These are phyloP conservation scores for Ophiostoma populinum DNA, from an alignment of 2,329 filamentous ascomycete genomes.

Conservation along the genomic window DNA sequence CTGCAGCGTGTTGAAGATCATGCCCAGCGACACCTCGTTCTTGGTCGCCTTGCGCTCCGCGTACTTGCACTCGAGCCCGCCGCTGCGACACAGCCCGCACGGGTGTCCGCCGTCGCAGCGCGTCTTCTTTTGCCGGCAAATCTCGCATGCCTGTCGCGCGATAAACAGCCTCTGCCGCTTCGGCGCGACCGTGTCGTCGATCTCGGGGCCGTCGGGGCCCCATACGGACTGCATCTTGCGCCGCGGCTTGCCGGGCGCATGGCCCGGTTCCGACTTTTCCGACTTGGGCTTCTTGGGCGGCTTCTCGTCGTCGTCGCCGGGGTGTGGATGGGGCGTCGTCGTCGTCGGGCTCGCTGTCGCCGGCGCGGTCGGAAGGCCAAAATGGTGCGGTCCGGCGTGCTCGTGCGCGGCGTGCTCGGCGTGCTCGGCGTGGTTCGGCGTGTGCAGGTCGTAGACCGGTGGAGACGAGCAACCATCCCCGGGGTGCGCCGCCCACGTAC, in stretches of 20 bases:
- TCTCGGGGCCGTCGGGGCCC: conserved; percentile 8
- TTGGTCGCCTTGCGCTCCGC: conserved; percentile 35
- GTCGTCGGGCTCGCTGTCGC: background rate
- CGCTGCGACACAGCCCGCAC: conserved; percentile 31
- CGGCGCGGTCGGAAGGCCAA: background rate
- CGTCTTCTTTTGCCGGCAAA: conserved; percentile 34
- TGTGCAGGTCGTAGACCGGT: background rate
- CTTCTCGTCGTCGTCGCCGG: background rate
- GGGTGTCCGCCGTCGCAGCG: conserved; percentile 36
- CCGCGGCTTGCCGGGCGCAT: background rate
- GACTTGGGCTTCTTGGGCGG: background rate
- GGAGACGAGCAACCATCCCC: background rate
- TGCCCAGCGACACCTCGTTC: conserved; percentile 34
- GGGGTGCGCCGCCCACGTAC: background rate
- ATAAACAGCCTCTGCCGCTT: conserved; percentile 12
- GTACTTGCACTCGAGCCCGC: conserved; percentile 31
- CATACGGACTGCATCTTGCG: conserved; percentile 9
- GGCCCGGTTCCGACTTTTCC: background rate
- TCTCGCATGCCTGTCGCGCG: conserved; percentile 27
- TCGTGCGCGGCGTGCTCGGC: too few relatives aligned
- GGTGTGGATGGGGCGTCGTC: too few relatives aligned
- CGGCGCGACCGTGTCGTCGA: conserved; percentile 7
- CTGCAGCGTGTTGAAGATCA: conserved; percentile 36
- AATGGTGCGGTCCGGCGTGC: background rate
- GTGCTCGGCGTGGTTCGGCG: too few relatives aligned